Conservation (phyloP, 371 early-diverging fungal genomes). For the Mucor ambiguus region DNA sequence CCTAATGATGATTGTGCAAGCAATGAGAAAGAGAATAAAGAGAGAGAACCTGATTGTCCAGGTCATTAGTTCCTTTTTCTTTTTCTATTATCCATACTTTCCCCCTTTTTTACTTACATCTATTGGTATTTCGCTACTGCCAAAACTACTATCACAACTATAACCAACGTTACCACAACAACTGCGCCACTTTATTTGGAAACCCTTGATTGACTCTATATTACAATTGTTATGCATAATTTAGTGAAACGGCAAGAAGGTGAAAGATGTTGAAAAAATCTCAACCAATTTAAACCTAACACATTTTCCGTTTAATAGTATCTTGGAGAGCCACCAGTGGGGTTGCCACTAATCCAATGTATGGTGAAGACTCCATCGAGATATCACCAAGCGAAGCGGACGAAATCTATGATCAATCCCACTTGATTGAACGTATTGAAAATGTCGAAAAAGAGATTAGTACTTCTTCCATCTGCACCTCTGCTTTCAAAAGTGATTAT, state of each 20-base stretch:
- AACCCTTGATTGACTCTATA: background rate
- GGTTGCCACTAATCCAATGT: background rate
- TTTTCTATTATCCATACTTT: background rate
- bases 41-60: background rate
- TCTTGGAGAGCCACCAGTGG: background rate
- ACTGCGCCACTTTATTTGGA: background rate
- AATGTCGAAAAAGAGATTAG: slow-evolving; percentile 22
- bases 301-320: background rate
- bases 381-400: slow-evolving; percentile 17
- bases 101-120: background rate
- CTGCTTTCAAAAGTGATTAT: slow-evolving; percentile 14
- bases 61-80: slow-evolving; percentile 1
- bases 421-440: slow-evolving; percentile 16
- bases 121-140: background rate
- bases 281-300: background rate
- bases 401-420: slow-evolving; percentile 18
- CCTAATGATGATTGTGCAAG: background rate
- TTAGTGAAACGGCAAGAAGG: slow-evolving; percentile 15
- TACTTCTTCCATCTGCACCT: slow-evolving; percentile 24
- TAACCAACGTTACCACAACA: background rate
- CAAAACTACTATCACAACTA: background rate
- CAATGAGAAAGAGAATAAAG: background rate
- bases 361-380: slow-evolving; percentile 14
- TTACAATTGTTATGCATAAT: slow-evolving; percentile 18
- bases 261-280: background rate